Conservation (phyloP, 805 yeast species). For the Candida lessepsii region DNA sequence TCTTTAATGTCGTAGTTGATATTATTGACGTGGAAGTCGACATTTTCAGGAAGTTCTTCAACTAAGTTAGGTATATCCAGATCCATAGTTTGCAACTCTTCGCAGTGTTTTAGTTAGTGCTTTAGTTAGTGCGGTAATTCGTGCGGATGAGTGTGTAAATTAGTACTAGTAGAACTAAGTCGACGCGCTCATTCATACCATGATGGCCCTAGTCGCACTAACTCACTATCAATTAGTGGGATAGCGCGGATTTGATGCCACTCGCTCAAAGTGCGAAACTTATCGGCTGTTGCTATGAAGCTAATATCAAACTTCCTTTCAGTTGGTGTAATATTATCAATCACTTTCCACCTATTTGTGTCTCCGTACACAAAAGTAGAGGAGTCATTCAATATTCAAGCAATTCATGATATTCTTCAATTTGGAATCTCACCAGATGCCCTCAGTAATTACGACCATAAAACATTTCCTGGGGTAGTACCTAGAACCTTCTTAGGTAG, state of each 20-base stretch:
- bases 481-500: slow-evolving; percentile 85
- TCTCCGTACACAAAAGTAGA: slow-evolving; percentile 92
- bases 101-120: too few species aligned
- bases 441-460: slow-evolving; percentile 63
- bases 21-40: slow-evolving; percentile 12
- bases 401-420: slow-evolving; percentile 74
- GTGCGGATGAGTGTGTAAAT: too few species aligned
- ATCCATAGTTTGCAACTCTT: background rate
- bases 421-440: slow-evolving; percentile 48
- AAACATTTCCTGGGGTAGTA: slow-evolving; percentile 81
- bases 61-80: slow-evolving; percentile 17
- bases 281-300: too few species aligned
- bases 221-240: too few species aligned
- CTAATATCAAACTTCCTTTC: background rate
- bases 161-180: too few species aligned
- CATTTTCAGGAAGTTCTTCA: slow-evolving; percentile 13
- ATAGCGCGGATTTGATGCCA: too few species aligned
- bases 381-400: slow-evolving; percentile 89
- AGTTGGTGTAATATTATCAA: background rate
- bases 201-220: too few species aligned
- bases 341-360: slow-evolving; percentile 40
- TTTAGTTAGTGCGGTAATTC: too few species aligned
- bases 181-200: too few species aligned
- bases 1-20: slow-evolving; percentile 13
- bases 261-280: too few species aligned